Base-by-base conservation (phyloP, 2,329 filamentous ascomycete genomes). In the Teratosphaeria epicoccoides region DNA sequence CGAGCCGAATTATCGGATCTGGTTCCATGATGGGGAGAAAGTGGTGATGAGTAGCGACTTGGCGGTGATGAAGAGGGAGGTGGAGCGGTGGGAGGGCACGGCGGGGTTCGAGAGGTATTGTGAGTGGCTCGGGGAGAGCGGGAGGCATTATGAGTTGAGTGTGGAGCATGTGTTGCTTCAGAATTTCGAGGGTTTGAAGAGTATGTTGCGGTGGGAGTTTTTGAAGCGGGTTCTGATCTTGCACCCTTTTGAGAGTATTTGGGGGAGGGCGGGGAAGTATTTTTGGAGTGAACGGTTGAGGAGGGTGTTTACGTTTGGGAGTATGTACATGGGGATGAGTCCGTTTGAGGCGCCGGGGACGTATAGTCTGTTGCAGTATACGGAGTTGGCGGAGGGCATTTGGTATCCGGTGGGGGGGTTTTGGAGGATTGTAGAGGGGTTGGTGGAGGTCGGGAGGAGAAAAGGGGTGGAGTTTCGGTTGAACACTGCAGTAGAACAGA, bases 261-360 rank as follows among this genome's bases (percentile, higher is more conserved):
- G 83, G 71, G 72, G 73, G 6, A 70, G 85, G 24, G 81, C 83
- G 2, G 73, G 77, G 24, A 76, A 75, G 55, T 88, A 88, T 61
- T 88, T 88, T 66, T 77, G 73, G 73, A 83, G 82, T 0, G 84
- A 88, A 62, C 72, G 84, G 52, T 63, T 88, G 60, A 73, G 85
- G 54, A 71, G 84, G 24, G 84, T 85, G 0, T 88, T 88, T 57
- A 88, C 85, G 0, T 88, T 88, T 67, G 84, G 80, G 22, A 87
- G 82, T 59, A 89, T 88, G 85, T 88, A 89, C 62, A 85, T 88
- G 81, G 85, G 85, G 0, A 88, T 88, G 85, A 82, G 76, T 50
- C 85, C 85, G 0, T 88, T 85, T 63, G 83, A 87, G 62, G 84
- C 85, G 0, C 85, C 85, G 0, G 84, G 81, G 3, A 88, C 85